Percentiles rank a stretch among this genome's conserved stretches.
Conservation (phyloP, 805 yeast species). For the Yamadazyma kitorensis region DNA sequence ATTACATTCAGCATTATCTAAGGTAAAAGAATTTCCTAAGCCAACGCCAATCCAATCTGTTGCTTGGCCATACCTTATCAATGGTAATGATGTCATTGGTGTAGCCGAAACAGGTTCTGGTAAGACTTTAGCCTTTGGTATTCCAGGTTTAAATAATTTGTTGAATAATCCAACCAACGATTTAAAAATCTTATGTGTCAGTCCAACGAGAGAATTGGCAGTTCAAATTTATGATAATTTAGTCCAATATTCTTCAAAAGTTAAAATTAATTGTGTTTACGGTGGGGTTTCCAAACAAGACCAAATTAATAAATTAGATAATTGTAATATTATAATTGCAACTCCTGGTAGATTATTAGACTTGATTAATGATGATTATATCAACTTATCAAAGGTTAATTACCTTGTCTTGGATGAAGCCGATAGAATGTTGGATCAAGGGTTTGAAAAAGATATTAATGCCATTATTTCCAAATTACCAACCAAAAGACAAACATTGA, state of each 20-base stretch:
- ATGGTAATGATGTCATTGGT: constrained; percentile 85
- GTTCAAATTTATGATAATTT: constrained; percentile 88
- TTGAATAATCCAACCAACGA: constrained; percentile 42
- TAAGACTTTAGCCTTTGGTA: constrained; percentile 95
- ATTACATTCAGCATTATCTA: constrained; percentile 51
- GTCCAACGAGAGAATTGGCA: constrained; percentile 98
- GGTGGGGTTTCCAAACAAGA: constrained; percentile 98
- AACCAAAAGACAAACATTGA: constrained; percentile 75
- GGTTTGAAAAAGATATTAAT: constrained; percentile 95
- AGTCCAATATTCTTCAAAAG: constrained; percentile 57
- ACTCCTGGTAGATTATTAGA: constrained; percentile 98
- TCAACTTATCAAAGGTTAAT: constrained; percentile 61
- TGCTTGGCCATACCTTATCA: constrained; percentile 87
- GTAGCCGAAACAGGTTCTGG: constrained; percentile 99
- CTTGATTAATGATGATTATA: constrained; percentile 82
- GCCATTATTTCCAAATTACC: constrained; percentile 63
- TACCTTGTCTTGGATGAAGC: constrained; percentile 95
- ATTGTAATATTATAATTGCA: constrained; percentile 82
- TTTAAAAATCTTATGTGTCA: constrained; percentile 75
- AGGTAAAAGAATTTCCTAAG: constrained; percentile 68
- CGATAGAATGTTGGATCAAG: constrained; percentile 97
- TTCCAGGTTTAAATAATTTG: constrained; percentile 86
- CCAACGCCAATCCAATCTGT: constrained; percentile 97
- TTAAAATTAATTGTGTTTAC: constrained; percentile 80
- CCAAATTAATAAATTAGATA: constrained; percentile 68